phyloP scores from a whole-genome alignment of 208 protist genomes.

The Trichomonas gallinae region DNA sequence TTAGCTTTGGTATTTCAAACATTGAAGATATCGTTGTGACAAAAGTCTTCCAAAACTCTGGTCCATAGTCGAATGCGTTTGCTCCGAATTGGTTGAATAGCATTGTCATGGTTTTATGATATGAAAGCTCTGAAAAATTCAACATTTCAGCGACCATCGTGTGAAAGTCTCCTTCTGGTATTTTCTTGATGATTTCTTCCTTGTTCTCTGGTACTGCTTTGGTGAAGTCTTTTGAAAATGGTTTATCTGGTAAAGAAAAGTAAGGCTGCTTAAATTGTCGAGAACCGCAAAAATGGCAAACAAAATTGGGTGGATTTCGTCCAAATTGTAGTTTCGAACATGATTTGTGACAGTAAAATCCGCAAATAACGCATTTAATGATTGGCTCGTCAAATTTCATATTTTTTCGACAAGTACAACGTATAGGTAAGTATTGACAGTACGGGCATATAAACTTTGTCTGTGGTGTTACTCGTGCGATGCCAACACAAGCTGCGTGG shows the following conservation, averaged over 20 bases:
- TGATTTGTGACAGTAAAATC: not conserved
- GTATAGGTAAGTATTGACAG: not conserved
- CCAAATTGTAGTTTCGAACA: not conserved
- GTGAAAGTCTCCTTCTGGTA: not conserved
- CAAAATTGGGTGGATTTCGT: not conserved
- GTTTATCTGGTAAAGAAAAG: not conserved
- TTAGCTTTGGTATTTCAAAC: not conserved
- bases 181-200: not conserved
- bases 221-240: not conserved
- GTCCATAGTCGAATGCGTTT: not conserved
- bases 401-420: not conserved
- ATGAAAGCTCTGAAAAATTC: not conserved
- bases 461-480: not conserved
- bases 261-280: not conserved
- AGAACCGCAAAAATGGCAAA: not conserved
- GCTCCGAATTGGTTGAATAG: not conserved
- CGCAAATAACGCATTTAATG: not conserved
- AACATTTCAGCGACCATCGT: not conserved
- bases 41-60: conserved; percentile 19
- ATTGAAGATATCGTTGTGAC: not conserved
- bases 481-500: not conserved
- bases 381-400: not conserved
- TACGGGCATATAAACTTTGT: not conserved
- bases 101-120: not conserved
- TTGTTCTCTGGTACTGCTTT: not conserved